These are phyloP conservation scores for Zymoseptoria brevis DNA, from an alignment of 2,329 filamentous ascomycete genomes.

Conservation along the genomic window DNA sequence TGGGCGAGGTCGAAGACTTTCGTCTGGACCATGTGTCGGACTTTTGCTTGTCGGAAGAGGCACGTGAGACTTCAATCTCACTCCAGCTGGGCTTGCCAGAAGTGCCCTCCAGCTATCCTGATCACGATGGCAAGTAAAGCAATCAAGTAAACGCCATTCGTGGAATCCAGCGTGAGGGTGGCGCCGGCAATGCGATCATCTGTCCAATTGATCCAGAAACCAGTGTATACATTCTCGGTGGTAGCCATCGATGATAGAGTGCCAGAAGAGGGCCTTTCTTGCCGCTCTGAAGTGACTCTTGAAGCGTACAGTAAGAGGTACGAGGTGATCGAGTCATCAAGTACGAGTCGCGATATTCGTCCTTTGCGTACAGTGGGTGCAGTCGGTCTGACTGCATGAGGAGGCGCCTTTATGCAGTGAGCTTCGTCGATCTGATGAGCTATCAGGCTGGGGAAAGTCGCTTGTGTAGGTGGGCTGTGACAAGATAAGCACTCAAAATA, in stretches of 20 bases:
- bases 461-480: no score
- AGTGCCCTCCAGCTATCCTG: slow-evolving; percentile 2
- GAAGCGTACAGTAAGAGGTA: no score
- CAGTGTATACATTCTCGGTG: background rate
- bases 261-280: no score
- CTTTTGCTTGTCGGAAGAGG: background rate
- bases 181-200: background rate
- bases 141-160: slow-evolving; percentile 4
- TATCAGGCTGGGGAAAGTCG: no score
- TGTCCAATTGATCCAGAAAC: slow-evolving; percentile 6
- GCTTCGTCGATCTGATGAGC: no score
- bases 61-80: background rate
- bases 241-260: background rate
- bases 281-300: no score
- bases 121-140: slow-evolving; percentile 5
- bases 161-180: slow-evolving; percentile 4
- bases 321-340: no score
- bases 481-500: background rate
- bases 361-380: no score
- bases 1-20: background rate
- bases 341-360: no score
- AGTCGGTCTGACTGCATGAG: no score
- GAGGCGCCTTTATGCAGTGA: no score
- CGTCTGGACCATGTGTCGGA: background rate
- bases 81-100: background rate